Conservation (phyloP, 2,329 filamentous ascomycete species). For the Fusarium newnesense region DNA sequence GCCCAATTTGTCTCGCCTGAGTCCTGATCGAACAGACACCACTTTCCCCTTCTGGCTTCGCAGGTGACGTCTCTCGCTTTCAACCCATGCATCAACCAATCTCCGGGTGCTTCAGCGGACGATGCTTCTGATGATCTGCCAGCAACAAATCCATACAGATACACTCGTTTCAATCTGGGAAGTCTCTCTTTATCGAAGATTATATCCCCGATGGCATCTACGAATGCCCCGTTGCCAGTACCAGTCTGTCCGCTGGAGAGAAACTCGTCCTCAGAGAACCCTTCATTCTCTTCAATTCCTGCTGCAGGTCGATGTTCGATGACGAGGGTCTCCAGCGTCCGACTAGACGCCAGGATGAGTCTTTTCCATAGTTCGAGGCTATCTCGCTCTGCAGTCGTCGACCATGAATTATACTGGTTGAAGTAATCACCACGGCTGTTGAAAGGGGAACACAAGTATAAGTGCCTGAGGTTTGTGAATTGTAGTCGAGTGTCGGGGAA, state of each 20-base stretch:
- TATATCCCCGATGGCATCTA: not conserved
- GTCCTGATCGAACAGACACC: slow-evolving; percentile 23
- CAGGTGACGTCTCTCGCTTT: not conserved
- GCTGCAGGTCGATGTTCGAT: slow-evolving; percentile 26
- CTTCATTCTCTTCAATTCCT: slow-evolving; percentile 8
- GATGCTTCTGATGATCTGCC: not conserved
- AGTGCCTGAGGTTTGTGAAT: not conserved
- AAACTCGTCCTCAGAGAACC: slow-evolving; percentile 17
- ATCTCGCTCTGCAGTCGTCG: not conserved
- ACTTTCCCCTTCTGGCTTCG: slow-evolving; percentile 7
- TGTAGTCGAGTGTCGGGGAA: rapidly evolving
- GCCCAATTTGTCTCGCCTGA: not conserved
- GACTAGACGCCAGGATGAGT: not conserved
- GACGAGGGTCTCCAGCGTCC: slow-evolving; percentile 15
- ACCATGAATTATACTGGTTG: slow-evolving; percentile 20
- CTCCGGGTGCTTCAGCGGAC: not conserved
- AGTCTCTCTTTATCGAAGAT: not conserved
- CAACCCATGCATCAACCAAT: not conserved
- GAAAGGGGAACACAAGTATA: slow-evolving; percentile 12
- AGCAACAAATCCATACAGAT: slow-evolving; percentile 8
- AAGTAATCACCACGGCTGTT: slow-evolving; percentile 7
- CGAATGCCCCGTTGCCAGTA: not conserved
- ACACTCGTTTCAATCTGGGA: not conserved
- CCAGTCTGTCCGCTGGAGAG: not conserved
- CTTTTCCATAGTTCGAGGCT: not conserved